Evolutionary conservation across 306 rosid species (phyloP).

Genomic region (Bauhinia variegata): DNA sequence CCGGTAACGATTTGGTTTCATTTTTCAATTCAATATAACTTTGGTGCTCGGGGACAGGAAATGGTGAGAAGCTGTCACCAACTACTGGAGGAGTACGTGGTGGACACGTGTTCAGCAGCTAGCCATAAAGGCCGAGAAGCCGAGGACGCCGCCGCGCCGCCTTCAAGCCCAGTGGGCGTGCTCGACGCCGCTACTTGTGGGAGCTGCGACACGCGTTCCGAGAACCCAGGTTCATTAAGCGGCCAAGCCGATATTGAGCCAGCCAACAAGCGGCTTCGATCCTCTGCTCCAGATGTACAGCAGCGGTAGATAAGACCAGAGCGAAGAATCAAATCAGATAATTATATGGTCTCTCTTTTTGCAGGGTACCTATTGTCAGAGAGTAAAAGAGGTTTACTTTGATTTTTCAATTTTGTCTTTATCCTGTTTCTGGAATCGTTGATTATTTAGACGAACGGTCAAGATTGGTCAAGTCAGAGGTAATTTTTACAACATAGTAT

Average conservation of each 20-base stretch:
- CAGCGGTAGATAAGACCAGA: conserved; percentile 34
- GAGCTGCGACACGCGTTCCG: conserved; percentile 65
- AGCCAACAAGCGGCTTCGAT: conserved; percentile 47
- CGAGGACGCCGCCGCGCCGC: conserved; percentile 38
- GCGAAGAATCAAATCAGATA: neutral
- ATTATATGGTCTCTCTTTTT: conserved; percentile 7
- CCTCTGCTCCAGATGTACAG: conserved; percentile 46
- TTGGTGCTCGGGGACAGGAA: conserved; percentile 58
- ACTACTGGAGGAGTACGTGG: conserved; percentile 69
- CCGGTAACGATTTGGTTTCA: neutral
- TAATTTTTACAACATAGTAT: conserved; percentile 22
- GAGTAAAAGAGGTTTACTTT: conserved; percentile 33
- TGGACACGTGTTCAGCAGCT: conserved; percentile 62
- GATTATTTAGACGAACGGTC: conserved; percentile 41
- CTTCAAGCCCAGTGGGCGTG: conserved; percentile 72
- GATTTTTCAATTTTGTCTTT: conserved; percentile 9
- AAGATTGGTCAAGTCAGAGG: conserved; percentile 34
- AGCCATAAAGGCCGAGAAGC: conserved; percentile 30
- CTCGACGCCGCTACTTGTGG: conserved; percentile 64
- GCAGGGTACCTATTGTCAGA: conserved; percentile 18
- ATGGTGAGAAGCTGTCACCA: conserved; percentile 83
- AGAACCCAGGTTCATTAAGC: conserved; percentile 28
- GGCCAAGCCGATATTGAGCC: conserved; percentile 41
- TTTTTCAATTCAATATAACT: conserved; percentile 3
- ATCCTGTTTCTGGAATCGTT: conserved; percentile 26